Evolutionary conservation across 768 basidiomycete species (phyloP).

Genomic region (Porpolomopsis calyptriformis): DNA sequence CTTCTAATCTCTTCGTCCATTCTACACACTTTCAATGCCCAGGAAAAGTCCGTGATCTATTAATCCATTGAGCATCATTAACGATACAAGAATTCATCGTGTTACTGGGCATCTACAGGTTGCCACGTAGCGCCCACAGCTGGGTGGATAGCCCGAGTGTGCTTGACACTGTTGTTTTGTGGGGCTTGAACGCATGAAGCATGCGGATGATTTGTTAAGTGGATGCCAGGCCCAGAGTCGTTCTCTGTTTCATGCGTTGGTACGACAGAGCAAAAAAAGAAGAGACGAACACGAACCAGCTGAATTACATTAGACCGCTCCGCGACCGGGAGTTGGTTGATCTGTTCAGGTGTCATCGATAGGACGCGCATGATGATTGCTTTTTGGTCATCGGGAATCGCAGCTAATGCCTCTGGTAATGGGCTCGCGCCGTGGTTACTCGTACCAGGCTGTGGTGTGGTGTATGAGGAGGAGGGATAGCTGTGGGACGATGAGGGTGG

Average conservation of each 20-base stretch:
- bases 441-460: conserved; percentile 19
- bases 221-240: conserved; percentile 28
- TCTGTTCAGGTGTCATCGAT: conserved; percentile 76
- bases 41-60: too few relatives aligned
- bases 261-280: conserved; percentile 1
- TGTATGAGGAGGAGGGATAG: conserved; percentile 16
- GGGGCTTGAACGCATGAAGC: neutral
- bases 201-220: neutral
- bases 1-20: too few relatives aligned
- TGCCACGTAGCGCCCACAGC: too few relatives aligned
- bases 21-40: too few relatives aligned
- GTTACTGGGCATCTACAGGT: too few relatives aligned
- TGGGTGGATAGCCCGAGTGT: too few relatives aligned
- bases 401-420: conserved; percentile 44
- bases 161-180: too few relatives aligned
- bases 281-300: conserved; percentile 46
- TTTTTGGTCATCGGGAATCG: conserved; percentile 64
- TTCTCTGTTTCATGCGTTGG: conserved; percentile 21
- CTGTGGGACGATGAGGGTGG: conserved; percentile 14
- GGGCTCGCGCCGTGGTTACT: conserved; percentile 7
- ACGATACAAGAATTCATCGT: too few relatives aligned
- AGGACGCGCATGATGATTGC: conserved; percentile 71
- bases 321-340: conserved; percentile 58
- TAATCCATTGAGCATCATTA: too few relatives aligned
- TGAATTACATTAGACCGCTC: conserved; percentile 75